Conservation (phyloP, 371 early-diverging fungal genomes). For the Mucor velutinosus region DNA sequence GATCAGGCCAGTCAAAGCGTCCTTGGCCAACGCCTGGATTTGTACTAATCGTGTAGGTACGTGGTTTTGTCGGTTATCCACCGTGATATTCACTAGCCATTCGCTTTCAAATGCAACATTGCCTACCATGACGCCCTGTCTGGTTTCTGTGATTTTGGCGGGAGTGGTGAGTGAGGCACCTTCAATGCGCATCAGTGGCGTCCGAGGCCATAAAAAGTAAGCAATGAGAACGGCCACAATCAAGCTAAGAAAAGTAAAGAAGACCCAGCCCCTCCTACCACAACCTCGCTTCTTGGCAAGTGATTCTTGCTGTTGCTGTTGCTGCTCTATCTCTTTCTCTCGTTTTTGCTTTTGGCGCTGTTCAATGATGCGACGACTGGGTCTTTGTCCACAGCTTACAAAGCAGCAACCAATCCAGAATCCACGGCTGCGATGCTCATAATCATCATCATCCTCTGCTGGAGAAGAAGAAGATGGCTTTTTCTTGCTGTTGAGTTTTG, state of each 20-base stretch:
- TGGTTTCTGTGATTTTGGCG: constrained; percentile 37
- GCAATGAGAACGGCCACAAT: constrained; percentile 25
- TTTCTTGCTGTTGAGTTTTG: constrained; percentile 10
- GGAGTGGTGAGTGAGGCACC: constrained; percentile 39
- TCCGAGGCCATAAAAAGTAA: constrained; percentile 46
- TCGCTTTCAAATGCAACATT: constrained; percentile 48
- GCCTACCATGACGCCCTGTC: constrained; percentile 42
- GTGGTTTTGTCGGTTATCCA: constrained; percentile 46
- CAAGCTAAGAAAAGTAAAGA: constrained; percentile 33
- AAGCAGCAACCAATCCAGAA: constrained; percentile 49
- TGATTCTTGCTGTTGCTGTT: constrained; percentile 7
- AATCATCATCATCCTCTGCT: background rate
- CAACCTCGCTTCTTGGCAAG: constrained; percentile 19
- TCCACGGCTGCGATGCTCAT: constrained; percentile 12
- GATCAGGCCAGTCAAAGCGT: constrained; percentile 43
- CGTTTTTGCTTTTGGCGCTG: constrained; percentile 12
- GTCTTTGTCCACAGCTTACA: constrained; percentile 31
- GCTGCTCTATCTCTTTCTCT: constrained; percentile 17
- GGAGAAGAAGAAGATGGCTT: background rate
- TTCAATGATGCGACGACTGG: constrained; percentile 7
- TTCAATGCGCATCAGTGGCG: constrained; percentile 52
- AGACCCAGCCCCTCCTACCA: constrained; percentile 39
- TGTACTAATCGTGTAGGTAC: constrained; percentile 36
- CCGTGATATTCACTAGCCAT: constrained; percentile 48
- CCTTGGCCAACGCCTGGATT: constrained; percentile 38